A percentile compares a stretch with the other conserved stretches of the same genome.
Evolutionary conservation across 1,284 basidiomycete genomes (phyloP).

Genomic region (Cutaneotrichosporon cutaneum): DNA sequence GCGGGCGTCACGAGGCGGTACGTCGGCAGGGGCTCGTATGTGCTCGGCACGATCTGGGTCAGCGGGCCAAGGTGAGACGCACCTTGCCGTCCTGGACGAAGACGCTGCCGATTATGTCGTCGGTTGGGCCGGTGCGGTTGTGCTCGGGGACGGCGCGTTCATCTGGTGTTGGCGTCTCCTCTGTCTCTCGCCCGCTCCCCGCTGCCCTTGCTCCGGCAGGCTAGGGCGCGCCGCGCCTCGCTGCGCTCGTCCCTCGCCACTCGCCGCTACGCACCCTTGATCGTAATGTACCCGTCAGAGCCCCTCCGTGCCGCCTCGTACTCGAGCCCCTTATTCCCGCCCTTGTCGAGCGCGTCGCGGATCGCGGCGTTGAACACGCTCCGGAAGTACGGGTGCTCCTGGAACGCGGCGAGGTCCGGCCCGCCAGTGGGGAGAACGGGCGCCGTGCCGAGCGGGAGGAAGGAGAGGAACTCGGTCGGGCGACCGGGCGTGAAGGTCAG

Average conservation of each 20-base stretch:
- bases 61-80: conserved; percentile 10
- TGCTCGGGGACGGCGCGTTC: conserved; percentile 48
- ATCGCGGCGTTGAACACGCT: conserved; percentile 36
- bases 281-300: conserved; percentile 50
- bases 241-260: neutral
- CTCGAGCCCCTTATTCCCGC: conserved; percentile 32
- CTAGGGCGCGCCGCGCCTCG: too few relatives aligned
- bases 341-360: conserved; percentile 27
- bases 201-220: neutral
- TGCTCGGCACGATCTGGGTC: conserved; percentile 41
- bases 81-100: conserved; percentile 51
- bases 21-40: conserved; percentile 48
- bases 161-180: conserved; percentile 31
- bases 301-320: conserved; percentile 47
- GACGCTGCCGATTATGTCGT: conserved; percentile 50
- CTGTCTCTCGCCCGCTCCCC: neutral
- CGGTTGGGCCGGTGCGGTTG: conserved; percentile 50
- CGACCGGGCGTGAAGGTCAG: conserved; percentile 3
- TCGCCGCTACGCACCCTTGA: conserved; percentile 39
- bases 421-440: neutral
- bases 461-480: conserved; percentile 4
- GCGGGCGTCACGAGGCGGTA: conserved; percentile 48
- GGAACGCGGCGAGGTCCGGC: neutral
- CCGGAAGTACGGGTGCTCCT: conserved; percentile 12
- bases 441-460: neutral